These are phyloP conservation scores for Wolfiporia cocos DNA, from an alignment of 1,284 basidiomycete genomes.

Conservation along the genomic window DNA sequence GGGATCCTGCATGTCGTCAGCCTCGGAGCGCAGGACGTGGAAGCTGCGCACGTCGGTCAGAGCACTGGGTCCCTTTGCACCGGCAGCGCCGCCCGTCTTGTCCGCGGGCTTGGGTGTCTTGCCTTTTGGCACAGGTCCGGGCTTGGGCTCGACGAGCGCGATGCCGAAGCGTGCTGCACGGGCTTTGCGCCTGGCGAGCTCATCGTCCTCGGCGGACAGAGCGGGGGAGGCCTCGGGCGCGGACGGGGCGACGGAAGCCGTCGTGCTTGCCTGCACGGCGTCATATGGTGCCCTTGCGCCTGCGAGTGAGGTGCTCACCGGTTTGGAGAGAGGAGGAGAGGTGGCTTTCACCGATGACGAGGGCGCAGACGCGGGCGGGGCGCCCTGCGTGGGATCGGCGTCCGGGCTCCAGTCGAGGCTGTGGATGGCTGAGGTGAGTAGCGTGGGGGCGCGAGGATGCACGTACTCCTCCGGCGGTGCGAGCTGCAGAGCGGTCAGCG, in stretches of 20 bases:
- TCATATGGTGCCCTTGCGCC: too few relatives aligned
- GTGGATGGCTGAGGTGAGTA: not conserved
- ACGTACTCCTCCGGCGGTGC: slow-evolving; percentile 43
- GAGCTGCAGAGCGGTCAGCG: slow-evolving; percentile 19
- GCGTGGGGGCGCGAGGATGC: too few relatives aligned
- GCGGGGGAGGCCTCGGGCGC: too few relatives aligned
- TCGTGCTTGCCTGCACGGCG: too few relatives aligned
- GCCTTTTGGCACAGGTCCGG: slow-evolving; percentile 6
- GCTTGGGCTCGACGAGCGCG: slow-evolving; percentile 42
- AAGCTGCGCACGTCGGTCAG: slow-evolving; percentile 21
- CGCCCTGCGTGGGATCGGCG: not conserved
- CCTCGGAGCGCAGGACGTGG: slow-evolving; percentile 2
- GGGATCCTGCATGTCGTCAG: slow-evolving; percentile 31
- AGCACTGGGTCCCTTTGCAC: slow-evolving; percentile 12
- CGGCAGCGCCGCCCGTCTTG: not conserved
- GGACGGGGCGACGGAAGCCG: too few relatives aligned
- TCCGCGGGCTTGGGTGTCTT: not conserved
- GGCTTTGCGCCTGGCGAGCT: slow-evolving; percentile 50
- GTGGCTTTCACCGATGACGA: not conserved
- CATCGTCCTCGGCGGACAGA: slow-evolving; percentile 33
- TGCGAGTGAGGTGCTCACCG: slow-evolving; percentile 8
- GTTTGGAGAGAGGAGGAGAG: slow-evolving; percentile 10
- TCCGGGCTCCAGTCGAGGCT: not conserved
- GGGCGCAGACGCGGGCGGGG: not conserved
- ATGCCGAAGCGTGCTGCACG: slow-evolving; percentile 68